A percentile compares a stretch with the other conserved stretches of the same genome.
Conservation (phyloP, 257 asterid species). For the Primulina eburnea region DNA sequence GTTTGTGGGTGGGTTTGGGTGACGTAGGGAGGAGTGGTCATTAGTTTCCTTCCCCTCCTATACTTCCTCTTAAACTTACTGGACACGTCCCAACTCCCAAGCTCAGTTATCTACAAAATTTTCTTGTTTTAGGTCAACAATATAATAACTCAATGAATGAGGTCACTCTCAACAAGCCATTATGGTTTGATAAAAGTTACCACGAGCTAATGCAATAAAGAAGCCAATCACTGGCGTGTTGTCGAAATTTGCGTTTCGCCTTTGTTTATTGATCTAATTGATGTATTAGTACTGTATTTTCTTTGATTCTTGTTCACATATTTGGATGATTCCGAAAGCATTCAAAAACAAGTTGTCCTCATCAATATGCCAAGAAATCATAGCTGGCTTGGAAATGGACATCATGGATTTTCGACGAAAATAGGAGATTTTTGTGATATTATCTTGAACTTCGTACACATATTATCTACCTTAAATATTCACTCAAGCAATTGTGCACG, state of each 20-base stretch:
- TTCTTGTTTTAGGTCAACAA: not conserved
- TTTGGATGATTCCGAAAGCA: no score
- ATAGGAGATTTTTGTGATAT: not conserved
- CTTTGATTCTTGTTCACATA: not conserved
- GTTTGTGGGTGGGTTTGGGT: no score
- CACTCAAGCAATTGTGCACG: not conserved
- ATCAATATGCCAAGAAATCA: not conserved
- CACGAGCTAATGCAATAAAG: not conserved
- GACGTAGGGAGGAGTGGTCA: no score
- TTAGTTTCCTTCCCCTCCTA: not conserved
- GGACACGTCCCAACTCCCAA: not conserved
- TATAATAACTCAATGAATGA: not conserved
- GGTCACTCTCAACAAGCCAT: not conserved
- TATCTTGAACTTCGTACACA: not conserved
- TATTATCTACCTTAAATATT: not conserved
- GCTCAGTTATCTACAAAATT: not conserved
- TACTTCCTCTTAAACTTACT: no score
- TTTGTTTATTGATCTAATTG: not conserved
- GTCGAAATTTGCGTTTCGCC: not conserved
- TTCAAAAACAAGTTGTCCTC: not conserved
- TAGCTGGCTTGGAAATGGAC: not conserved
- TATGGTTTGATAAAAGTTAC: not conserved
- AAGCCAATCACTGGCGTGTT: not conserved
- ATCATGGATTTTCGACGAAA: not conserved
- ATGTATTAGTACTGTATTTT: not conserved